Evolutionary conservation across 78 protist genomes (phyloP), one percentile per base, ranked within the genome.

Genomic region (Fonticula alba): DNA sequence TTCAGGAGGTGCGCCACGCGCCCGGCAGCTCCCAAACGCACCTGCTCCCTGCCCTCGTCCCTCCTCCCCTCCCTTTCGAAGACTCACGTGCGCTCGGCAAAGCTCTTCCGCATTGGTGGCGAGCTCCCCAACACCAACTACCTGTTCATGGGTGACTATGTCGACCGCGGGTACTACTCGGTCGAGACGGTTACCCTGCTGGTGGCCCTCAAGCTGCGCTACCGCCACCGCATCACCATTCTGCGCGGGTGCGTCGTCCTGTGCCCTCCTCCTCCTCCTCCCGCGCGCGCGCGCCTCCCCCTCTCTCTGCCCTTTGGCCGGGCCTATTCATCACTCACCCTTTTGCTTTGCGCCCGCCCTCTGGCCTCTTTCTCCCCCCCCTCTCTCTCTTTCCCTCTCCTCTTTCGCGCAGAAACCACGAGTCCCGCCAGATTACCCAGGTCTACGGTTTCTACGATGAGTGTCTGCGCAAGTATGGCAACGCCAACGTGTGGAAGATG

Each of bases 331-430:
- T n/a, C n/a, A n/a, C n/a, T n/a, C n/a, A n/a, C n/a, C n/a, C n/a
- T n/a, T n/a, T n/a, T n/a, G n/a, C n/a, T n/a, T n/a, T n/a, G n/a
- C n/a, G n/a, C n/a, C n/a, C n/a, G n/a, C n/a, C n/a, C n/a, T n/a
- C n/a, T n/a, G n/a, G n/a, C n/a, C n/a, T n/a, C n/a, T n/a, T n/a
- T n/a, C n/a, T n/a, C n/a, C n/a, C n/a, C n/a, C n/a, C n/a, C n/a
- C n/a, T n/a, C n/a, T n/a, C n/a, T n/a, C n/a, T n/a, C n/a, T n/a
- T n/a, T n/a, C n/a, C n/a, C n/a, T n/a, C n/a, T n/a, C n/a, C n/a
- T n/a, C n/a, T n/a, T n/a, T n/a, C n/a, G n/a, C 85, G 98, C 33
- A 96, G 98, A 0, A 91, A 94, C 71, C 96, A 94, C 77, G 96
- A 93, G 64, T 53, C 72, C 20, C 69, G 95, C n/a, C 98, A 93